Evolutionary conservation across 225 moss, liverwort and hornwort species (phyloP).

Genomic region (Neckera pumila): DNA sequence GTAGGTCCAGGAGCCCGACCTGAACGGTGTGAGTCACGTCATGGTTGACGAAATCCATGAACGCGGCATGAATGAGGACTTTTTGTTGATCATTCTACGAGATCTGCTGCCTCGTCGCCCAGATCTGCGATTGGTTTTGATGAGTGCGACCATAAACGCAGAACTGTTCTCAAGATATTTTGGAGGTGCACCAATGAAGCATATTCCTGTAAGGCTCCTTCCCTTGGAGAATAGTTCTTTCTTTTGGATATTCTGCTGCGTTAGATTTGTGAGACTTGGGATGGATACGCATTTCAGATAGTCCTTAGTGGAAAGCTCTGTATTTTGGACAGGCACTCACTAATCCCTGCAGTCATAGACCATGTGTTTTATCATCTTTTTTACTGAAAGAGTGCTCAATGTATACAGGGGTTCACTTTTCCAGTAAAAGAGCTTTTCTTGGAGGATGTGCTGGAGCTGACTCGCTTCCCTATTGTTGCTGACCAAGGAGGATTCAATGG

Average conservation of each 20-base stretch:
- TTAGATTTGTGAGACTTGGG: neutral
- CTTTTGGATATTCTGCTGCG: neutral
- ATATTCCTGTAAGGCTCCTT: slow-evolving; percentile 70
- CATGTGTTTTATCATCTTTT: neutral
- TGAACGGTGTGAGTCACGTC: slow-evolving; percentile 93
- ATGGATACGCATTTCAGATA: neutral
- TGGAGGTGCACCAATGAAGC: slow-evolving; percentile 93
- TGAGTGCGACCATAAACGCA: slow-evolving; percentile 99
- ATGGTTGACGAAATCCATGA: slow-evolving; percentile 99
- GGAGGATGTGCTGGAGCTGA: slow-evolving; percentile 92
- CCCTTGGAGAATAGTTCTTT: neutral
- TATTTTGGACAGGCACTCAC: neutral
- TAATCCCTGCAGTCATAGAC: neutral
- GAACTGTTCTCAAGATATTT: slow-evolving; percentile 89
- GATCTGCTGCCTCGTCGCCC: slow-evolving; percentile 87
- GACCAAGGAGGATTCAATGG: slow-evolving; percentile 61
- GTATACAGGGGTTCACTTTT: slow-evolving; percentile 81
- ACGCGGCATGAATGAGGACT: slow-evolving; percentile 99
- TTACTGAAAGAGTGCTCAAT: neutral
- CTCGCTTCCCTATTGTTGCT: slow-evolving; percentile 44
- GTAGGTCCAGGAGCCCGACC: slow-evolving; percentile 89
- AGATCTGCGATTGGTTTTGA: slow-evolving; percentile 81
- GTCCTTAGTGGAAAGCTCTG: neutral
- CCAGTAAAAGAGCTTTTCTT: slow-evolving; percentile 85
- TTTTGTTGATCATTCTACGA: slow-evolving; percentile 82